phyloP scores from a whole-genome alignment of 163 green algal species.

The Scenedesmus sp. region DNA sequence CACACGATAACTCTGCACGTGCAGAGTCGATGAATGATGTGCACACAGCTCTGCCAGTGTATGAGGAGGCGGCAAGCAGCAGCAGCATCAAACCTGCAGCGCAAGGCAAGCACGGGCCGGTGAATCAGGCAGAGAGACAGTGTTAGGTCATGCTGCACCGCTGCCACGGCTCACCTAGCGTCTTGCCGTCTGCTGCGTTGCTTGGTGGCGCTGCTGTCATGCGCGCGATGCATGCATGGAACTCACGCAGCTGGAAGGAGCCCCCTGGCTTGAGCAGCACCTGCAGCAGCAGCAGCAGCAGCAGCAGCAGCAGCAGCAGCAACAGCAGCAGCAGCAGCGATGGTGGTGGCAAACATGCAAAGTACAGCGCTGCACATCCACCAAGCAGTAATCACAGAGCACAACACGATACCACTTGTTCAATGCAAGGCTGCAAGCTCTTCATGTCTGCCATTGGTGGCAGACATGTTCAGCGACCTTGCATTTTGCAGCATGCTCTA shows the following conservation, averaged over 20 bases:
- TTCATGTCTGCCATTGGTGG: no score
- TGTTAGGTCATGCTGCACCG: neutral
- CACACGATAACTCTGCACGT: no score
- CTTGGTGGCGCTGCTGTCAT: neutral
- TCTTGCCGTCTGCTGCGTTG: constrained; percentile 23
- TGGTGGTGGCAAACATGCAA: neutral
- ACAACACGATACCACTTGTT: no score
- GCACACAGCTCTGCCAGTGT: neutral
- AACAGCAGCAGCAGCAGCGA: neutral
- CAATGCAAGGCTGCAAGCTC: no score
- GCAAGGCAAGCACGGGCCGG: neutral
- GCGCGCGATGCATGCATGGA: neutral
- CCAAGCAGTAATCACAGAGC: no score
- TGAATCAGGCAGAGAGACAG: neutral
- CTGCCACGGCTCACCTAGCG: neutral
- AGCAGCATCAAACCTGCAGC: neutral
- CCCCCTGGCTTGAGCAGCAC: constrained; percentile 15
- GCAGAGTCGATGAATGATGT: no score
- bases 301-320: neutral
- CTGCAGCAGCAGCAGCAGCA: constrained; percentile 13
- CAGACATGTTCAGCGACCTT: no score
- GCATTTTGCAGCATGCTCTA: neutral
- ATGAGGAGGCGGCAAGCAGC: neutral
- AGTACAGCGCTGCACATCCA: no score
- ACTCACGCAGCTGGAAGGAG: constrained; percentile 24